Evolutionary conservation across 768 basidiomycete genomes (phyloP), one percentile per base, ranked within the genome.

Genomic region (Cyclocybe aegerita): DNA sequence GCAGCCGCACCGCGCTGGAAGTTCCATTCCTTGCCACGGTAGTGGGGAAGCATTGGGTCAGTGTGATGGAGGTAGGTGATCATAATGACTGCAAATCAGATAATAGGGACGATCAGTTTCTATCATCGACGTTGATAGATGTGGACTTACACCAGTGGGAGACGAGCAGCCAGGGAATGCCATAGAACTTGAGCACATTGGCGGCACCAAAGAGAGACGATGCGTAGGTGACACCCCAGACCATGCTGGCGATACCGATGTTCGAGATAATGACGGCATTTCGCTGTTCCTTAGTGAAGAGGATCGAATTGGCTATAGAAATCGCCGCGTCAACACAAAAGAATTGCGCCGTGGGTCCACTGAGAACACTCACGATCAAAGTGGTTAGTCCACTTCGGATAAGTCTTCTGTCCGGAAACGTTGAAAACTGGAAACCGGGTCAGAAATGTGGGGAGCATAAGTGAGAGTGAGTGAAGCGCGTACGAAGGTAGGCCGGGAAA

Each of bases 61-160:
- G 84, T 83, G 68, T 86, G 84, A 58, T 85, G 84, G 4, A 86
- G 72, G 57, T 83, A 82, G 4, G 81, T 82, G 61, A 79, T 77
- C 78, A 78, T 76, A 56, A 76, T 74, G 53, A 76, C 74, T 75
- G 47, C 17, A 31, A 53, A 32, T 39, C 36, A 23, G 11, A 44
- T 41, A 48, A 23, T 15, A 37, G 36, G 16, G n/a, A 14, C 2
- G 29, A 23, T 23, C 23, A 23, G 23, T 41, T 7, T 42, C 41
- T 8, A 34, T 16, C 14, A 29, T 38, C 43, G 39, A 11, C 43
- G 15, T 9, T 36, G 31, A 42, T 37, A 31, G 7, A 29, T 4
- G 23, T 23, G 23, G 23, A 46, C 75, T 46, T 66, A 78, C 77
- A 79, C 80, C 80, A 82, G 55, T 82, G 78, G 3, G 75, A 66